Evolutionary conservation across 495 filamentous ascomycete genomes (phyloP).

Genomic region (Xylaria castorea): DNA sequence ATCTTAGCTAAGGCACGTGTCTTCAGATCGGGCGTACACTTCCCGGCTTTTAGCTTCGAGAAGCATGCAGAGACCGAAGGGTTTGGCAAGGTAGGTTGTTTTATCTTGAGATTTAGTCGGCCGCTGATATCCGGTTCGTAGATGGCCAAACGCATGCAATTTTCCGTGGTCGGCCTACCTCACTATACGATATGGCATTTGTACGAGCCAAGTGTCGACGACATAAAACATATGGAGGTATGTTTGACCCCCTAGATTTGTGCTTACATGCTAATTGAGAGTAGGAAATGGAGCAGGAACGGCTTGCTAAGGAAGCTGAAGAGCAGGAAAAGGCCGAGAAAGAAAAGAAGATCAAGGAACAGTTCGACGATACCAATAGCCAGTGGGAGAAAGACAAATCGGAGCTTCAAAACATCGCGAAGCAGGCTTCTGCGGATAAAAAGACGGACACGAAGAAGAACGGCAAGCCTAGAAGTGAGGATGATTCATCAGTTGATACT

Average conservation of each 20-base stretch:
- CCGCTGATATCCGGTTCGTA: constrained; percentile 52
- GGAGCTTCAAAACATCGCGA: constrained; percentile 71
- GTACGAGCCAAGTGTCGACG: constrained; percentile 97
- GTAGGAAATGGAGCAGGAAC: constrained; percentile 86
- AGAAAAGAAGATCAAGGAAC: constrained; percentile 70
- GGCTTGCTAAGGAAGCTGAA: constrained; percentile 72
- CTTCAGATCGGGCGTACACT: constrained; percentile 93
- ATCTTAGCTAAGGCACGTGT: constrained; percentile 96
- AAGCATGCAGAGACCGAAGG: constrained; percentile 99
- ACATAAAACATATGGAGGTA: constrained; percentile 94
- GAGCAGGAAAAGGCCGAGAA: constrained; percentile 72
- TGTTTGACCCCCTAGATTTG: constrained; percentile 29
- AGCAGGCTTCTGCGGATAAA: constrained; percentile 49
- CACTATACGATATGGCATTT: constrained; percentile 99
- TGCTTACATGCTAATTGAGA: constrained; percentile 26
- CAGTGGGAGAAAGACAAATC: constrained; percentile 88
- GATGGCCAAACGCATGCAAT: constrained; percentile 97
- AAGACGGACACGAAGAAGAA: constrained; percentile 39
- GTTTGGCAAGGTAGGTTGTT: constrained; percentile 84
- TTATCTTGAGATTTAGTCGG: neutral
- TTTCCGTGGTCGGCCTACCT: constrained; percentile 94
- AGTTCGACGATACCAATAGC: constrained; percentile 70
- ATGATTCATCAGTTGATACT: constrained; percentile 26
- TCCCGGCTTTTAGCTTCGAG: constrained; percentile 98
- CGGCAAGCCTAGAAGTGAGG: constrained; percentile 1